Base-by-base conservation (phyloP, 2,329 filamentous ascomycete genomes). In the Cladophialophora bantiana region DNA sequence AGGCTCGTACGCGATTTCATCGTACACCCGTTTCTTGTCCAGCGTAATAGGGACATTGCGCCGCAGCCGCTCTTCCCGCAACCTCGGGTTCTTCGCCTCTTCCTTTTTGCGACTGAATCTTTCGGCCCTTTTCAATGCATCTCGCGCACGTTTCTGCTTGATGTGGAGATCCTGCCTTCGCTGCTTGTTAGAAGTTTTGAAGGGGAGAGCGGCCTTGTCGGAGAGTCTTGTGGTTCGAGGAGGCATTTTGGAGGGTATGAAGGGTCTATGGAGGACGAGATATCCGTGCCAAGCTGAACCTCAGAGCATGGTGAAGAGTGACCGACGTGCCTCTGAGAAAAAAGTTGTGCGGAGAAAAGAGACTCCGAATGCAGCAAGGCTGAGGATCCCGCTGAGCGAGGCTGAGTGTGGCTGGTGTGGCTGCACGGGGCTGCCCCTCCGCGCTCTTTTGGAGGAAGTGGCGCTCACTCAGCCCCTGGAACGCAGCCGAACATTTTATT, bases 1-100 rank as follows among this genome's bases (percentile, higher is more conserved):
- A 15, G 78, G 78, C 66, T 83, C 82, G 60, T 80, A 79, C 56
- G 89, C 89, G 58, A 87, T 86, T 60, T 94, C 89, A 74, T 97
- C 94, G 92, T 93, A 98, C 36, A 92, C 88, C 77, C 95, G 88
- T 83, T 97, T 97, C 74, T 89, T 87, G 74, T 97, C 94, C 65
- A 97, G 85, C 0, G 93, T 96, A 62, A 87, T 78, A 0, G 95
- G 91, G 52, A 93, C 85, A 80, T 97, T 97, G 72, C 86, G 88
- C 67, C 88, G 88, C 68, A 94, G 83, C 73, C 95, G 87, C 71
- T 90, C 86, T 68, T 87, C 88, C 72, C 88, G 88, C 67, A 97
- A 80, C 66, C 88, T 85, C 1, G 94, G 94, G 74, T 97, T 88
- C 78, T 90, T 91, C 70, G 90, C 87, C 79, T 99, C 95, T 75